phyloP scores from a whole-genome alignment of 2,329 filamentous ascomycete genomes.

The Verticillium nonalfalfae region DNA sequence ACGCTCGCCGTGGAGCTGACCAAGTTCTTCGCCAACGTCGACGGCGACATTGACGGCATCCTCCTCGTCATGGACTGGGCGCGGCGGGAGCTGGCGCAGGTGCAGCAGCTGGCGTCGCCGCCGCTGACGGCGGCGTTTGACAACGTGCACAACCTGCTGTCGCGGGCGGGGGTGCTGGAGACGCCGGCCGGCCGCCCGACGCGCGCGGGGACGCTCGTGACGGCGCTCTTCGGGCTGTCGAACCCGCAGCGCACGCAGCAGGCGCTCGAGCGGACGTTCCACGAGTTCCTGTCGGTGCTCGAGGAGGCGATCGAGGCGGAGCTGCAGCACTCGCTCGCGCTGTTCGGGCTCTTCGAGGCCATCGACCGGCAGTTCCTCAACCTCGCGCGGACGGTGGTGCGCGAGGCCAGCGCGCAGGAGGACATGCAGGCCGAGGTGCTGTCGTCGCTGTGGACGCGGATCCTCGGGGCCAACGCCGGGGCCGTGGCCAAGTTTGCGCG shows the following conservation, averaged over 20 bases:
- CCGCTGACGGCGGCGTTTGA: slow-evolving; percentile 68
- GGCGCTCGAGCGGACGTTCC: slow-evolving; percentile 80
- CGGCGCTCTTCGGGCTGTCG: slow-evolving; percentile 71
- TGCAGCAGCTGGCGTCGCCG: slow-evolving; percentile 55
- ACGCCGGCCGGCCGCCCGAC: slow-evolving; percentile 53
- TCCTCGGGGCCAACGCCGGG: slow-evolving; percentile 69
- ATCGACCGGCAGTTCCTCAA: slow-evolving; percentile 90
- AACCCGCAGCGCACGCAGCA: slow-evolving; percentile 73
- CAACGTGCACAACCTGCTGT: slow-evolving; percentile 75
- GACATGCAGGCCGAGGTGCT: slow-evolving; percentile 75
- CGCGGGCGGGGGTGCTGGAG: slow-evolving; percentile 55
- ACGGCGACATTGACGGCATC: slow-evolving; percentile 89
- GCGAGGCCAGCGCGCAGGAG: slow-evolving; percentile 77
- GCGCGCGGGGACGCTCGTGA: slow-evolving; percentile 60
- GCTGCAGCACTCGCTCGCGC: slow-evolving; percentile 68
- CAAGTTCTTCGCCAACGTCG: slow-evolving; percentile 87
- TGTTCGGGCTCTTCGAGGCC: slow-evolving; percentile 86
- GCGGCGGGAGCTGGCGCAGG: slow-evolving; percentile 70
- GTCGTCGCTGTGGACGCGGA: slow-evolving; percentile 76
- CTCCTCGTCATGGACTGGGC: slow-evolving; percentile 97
- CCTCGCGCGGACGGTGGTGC: slow-evolving; percentile 75
- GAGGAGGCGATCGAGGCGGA: slow-evolving; percentile 87
- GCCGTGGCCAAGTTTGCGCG: slow-evolving; percentile 86
- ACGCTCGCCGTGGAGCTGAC: slow-evolving; percentile 79
- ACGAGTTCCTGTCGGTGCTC: slow-evolving; percentile 78